These are phyloP conservation scores for Takashimella tepidaria DNA, from an alignment of 1,284 basidiomycete species.

Conservation along the genomic window DNA sequence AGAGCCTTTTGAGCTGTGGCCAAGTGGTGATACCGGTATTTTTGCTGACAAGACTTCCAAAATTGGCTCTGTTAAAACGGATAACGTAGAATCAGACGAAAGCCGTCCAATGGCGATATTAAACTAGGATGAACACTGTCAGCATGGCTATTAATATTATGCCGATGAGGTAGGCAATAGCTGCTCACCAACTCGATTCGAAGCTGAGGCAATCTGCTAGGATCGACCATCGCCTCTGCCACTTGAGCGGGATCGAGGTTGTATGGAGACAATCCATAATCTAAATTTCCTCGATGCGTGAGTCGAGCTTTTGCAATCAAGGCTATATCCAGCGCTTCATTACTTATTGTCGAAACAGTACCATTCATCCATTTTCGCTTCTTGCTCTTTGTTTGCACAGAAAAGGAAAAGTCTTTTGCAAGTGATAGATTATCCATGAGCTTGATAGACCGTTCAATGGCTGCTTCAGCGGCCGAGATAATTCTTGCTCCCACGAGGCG, in stretches of 20 bases:
- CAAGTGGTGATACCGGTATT: neutral
- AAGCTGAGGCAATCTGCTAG: neutral
- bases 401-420: neutral
- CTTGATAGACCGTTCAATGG: neutral
- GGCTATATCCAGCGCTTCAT: neutral
- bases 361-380: slow-evolving; percentile 8
- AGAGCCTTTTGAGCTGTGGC: slow-evolving; percentile 9
- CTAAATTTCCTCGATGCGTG: neutral
- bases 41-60: slow-evolving; percentile 4
- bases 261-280: neutral
- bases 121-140: neutral
- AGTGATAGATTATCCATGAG: neutral
- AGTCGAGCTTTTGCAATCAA: neutral
- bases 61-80: slow-evolving; percentile 6
- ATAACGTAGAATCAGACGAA: neutral
- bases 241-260: neutral
- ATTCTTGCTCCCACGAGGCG: too few relatives aligned
- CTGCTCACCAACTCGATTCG: neutral
- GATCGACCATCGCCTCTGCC: neutral
- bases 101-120: neutral
- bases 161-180: too few relatives aligned
- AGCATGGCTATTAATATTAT: neutral
- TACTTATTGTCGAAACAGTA: neutral
- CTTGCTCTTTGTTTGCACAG: slow-evolving; percentile 7
- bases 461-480: slow-evolving; percentile 7